Conservation (phyloP, 106 monocot species). For the Acorus gramineus region DNA sequence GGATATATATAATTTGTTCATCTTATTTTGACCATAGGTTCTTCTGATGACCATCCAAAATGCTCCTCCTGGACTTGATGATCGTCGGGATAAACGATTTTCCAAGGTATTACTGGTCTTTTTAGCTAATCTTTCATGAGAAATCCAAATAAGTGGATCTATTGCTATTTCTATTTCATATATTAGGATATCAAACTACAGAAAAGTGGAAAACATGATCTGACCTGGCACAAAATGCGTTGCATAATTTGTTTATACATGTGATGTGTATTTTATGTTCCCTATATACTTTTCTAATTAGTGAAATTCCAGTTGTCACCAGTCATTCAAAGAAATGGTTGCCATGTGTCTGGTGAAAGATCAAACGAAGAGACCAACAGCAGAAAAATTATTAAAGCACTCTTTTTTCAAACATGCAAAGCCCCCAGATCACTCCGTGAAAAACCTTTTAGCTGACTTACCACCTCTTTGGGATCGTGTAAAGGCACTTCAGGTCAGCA, state of each 20-base stretch:
- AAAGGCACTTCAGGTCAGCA: constrained; percentile 69
- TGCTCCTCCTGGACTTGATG: constrained; percentile 96
- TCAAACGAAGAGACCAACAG: constrained; percentile 91
- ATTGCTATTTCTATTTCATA: too few species aligned
- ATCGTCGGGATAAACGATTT: constrained; percentile 83
- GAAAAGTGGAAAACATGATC: too few species aligned
- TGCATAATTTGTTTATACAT: neutral
- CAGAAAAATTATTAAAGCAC: constrained; percentile 85
- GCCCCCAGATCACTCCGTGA: constrained; percentile 61
- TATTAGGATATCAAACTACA: neutral
- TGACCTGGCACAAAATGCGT: too few species aligned
- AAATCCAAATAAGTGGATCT: too few species aligned
- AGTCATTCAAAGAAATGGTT: constrained; percentile 97
- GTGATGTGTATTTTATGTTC: neutral
- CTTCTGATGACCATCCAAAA: constrained; percentile 97
- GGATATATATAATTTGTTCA: neutral
- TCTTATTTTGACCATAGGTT: constrained; percentile 35
- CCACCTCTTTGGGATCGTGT: constrained; percentile 98
- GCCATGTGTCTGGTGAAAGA: constrained; percentile 99
- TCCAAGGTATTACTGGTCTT: constrained; percentile 77
- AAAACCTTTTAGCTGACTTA: constrained; percentile 54
- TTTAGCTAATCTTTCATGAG: constrained; percentile 5
- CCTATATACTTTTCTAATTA: constrained; percentile 40
- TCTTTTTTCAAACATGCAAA: constrained; percentile 79
- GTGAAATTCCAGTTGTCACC: constrained; percentile 59